Percentiles rank a stretch among this genome's conserved stretches.
These are phyloP conservation scores for Chenopodium album DNA, from an alignment of 148 eudicot species.

Conservation along the genomic window DNA sequence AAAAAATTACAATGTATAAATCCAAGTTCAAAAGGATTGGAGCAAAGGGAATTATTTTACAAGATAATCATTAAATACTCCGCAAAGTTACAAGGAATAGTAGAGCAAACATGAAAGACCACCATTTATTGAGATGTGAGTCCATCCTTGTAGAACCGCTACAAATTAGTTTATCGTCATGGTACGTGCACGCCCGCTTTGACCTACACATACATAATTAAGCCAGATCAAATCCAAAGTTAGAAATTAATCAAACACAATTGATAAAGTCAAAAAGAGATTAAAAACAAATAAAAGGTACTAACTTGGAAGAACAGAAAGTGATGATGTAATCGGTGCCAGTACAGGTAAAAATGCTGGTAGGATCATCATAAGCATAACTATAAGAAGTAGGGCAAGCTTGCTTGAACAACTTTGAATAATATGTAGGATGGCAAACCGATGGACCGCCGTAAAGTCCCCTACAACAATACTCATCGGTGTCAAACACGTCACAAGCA, in stretches of 20 bases:
- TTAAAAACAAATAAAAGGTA: background rate
- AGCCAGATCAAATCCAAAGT: background rate
- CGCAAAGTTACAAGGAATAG: conserved; percentile 20
- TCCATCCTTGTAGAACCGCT: conserved; percentile 36
- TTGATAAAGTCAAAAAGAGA: background rate
- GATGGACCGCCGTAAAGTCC: conserved; percentile 57
- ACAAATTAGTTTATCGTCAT: conserved; percentile 52
- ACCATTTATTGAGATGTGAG: conserved; percentile 31
- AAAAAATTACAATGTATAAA: too few species aligned
- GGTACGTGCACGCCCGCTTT: conserved; percentile 57
- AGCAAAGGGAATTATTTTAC: background rate
- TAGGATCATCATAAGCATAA: conserved; percentile 87
- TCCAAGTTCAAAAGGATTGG: background rate
- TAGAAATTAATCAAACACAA: background rate
- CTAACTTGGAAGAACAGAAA: conserved; percentile 68
- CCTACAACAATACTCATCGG: conserved; percentile 78
- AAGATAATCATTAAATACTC: background rate
- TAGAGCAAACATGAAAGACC: conserved; percentile 28
- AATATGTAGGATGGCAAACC: conserved; percentile 62
- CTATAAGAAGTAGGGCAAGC: conserved; percentile 85
- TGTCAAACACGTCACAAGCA: conserved; percentile 77
- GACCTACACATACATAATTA: conserved; percentile 33
- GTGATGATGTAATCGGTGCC: conserved; percentile 60
- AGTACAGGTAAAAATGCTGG: conserved; percentile 67
- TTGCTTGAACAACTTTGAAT: conserved; percentile 59